Evolutionary conservation across 169 alveolate genomes (phyloP).

Genomic region (Plasmodium gallinaceum): DNA sequence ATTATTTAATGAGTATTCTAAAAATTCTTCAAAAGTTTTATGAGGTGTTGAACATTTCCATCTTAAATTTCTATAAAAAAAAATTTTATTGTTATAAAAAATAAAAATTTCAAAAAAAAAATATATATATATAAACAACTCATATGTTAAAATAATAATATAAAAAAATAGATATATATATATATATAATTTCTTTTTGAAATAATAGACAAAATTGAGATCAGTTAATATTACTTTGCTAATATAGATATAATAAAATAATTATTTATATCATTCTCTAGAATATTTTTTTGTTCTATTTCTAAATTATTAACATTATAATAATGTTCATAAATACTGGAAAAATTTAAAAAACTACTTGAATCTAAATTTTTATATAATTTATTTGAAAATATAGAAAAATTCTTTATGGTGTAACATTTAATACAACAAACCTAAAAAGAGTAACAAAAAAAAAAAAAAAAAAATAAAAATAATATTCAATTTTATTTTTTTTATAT

Average conservation of each 20-base stretch:
- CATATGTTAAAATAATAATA: not conserved
- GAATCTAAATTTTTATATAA: conserved; percentile 27
- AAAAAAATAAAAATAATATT: too few species aligned
- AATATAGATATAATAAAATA: conserved; percentile 23
- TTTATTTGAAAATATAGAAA: conserved; percentile 33
- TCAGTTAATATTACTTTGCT: conserved; percentile 19
- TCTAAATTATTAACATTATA: conserved; percentile 57
- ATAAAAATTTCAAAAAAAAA: not conserved
- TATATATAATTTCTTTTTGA: not conserved
- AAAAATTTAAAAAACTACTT: conserved; percentile 33
- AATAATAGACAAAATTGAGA: too few species aligned
- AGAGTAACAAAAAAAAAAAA: conserved; percentile 9
- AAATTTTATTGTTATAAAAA: not conserved
- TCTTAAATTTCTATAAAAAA: conserved; percentile 22
- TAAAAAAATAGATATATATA: not conserved
- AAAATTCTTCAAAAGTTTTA: conserved; percentile 39
- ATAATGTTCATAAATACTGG: conserved; percentile 62
- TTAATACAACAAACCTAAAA: conserved; percentile 56
- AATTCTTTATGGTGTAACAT: conserved; percentile 53
- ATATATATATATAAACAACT: not conserved
- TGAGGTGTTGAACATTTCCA: conserved; percentile 70
- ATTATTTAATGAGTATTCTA: conserved; percentile 22
- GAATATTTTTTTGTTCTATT: conserved; percentile 18
- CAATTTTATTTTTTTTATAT: too few species aligned
- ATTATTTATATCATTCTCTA: conserved; percentile 47